Conservation (phyloP, 345 rosid genomes). For the Luvunga scandens region DNA sequence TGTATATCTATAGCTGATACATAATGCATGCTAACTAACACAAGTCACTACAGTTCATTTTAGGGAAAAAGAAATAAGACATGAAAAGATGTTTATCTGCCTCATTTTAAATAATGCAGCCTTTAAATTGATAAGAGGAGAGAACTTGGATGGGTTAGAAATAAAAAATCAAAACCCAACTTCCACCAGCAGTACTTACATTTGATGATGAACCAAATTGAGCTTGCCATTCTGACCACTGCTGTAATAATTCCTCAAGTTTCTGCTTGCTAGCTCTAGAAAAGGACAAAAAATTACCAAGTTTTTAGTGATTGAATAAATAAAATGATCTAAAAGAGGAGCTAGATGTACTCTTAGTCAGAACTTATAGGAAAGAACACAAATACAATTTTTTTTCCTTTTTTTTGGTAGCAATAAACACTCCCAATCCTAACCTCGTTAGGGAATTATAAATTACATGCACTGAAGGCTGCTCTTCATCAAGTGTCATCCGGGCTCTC, state of each 20-base stretch:
- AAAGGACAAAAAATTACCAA: constrained; percentile 14
- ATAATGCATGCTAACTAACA: neutral
- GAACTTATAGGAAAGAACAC: neutral
- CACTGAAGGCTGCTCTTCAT: constrained; percentile 67
- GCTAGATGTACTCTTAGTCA: neutral
- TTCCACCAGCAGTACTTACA: constrained; percentile 30
- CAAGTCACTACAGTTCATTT: neutral
- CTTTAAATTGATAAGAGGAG: constrained; percentile 1
- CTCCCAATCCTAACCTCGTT: constrained; percentile 64
- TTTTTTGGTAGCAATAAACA: neutral
- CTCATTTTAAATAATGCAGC: neutral
- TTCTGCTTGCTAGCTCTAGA: constrained; percentile 82
- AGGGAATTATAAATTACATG: constrained; percentile 65
- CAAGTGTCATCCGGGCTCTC: constrained; percentile 53
- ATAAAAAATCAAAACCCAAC: neutral
- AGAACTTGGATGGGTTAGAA: neutral
- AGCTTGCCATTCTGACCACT: constrained; percentile 97
- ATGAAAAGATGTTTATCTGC: neutral
- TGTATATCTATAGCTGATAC: neutral
- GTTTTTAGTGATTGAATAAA: constrained; percentile 13
- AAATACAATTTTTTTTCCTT: neutral
- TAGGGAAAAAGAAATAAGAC: neutral
- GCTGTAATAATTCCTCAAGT: constrained; percentile 72
- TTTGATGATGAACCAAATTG: constrained; percentile 45
- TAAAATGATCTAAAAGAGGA: constrained; percentile 1